A percentile compares a stretch with the other conserved stretches of the same genome.
phyloP scores from a whole-genome alignment of 2,329 filamentous ascomycete genomes.

The Colletotrichum zoysiae region DNA sequence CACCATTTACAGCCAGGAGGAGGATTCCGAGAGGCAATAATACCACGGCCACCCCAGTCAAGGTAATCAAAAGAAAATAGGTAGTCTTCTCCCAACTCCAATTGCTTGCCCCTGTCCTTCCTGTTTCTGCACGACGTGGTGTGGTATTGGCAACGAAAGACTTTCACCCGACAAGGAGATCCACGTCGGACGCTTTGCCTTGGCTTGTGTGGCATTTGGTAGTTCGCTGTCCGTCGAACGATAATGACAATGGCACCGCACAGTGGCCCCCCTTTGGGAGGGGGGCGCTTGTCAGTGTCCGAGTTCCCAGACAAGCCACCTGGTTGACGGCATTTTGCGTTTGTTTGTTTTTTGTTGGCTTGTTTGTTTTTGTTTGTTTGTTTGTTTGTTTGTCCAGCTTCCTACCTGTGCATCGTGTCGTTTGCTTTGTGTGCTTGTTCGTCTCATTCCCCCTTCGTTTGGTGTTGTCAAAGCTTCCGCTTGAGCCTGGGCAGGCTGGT shows the following conservation, averaged over 20 bases:
- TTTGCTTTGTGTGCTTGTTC: background rate
- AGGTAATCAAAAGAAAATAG: background rate
- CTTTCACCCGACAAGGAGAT: constrained; percentile 31
- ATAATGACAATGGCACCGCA: background rate
- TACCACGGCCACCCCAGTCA: constrained; percentile 11
- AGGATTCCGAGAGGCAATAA: constrained; percentile 22
- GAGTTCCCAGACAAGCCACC: background rate
- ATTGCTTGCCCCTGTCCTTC: constrained; percentile 22
- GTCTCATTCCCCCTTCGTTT: background rate
- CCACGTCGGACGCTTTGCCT: constrained; percentile 28
- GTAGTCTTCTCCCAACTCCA: constrained; percentile 10
- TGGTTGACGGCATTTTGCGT: constrained; percentile 28
- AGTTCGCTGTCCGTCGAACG: background rate
- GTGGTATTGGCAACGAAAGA: constrained; percentile 14
- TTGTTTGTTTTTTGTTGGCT: background rate
- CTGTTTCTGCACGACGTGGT: background rate
- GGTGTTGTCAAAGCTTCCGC: constrained; percentile 22
- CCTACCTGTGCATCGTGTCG: background rate
- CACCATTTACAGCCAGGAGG: constrained; percentile 2
- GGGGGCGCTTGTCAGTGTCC: background rate
- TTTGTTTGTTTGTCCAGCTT: constrained; percentile 23
- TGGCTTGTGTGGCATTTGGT: background rate
- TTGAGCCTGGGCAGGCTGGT: constrained; percentile 14
- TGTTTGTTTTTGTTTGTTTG: constrained; percentile 1
- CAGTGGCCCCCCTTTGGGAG: background rate